Evolutionary conservation across 75 land plant genomes (phyloP), one percentile per base, ranked within the genome.

Genomic region (Gnetum montanum): DNA sequence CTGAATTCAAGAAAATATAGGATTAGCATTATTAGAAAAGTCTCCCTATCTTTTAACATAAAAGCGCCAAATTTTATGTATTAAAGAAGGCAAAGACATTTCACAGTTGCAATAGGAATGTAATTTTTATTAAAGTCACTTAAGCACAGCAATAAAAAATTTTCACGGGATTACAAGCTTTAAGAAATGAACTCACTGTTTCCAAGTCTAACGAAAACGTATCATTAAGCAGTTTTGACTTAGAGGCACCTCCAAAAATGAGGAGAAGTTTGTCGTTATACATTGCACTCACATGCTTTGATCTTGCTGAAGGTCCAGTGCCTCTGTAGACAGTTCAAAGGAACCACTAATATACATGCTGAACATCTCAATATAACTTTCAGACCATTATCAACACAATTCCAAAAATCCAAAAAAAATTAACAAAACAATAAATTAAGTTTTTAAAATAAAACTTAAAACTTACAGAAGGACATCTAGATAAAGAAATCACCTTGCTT

Each of bases 151-250:
- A n/a, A n/a, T n/a, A n/a, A n/a, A n/a, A n/a, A n/a, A n/a, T n/a
- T n/a, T n/a, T n/a, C n/a, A n/a, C n/a, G n/a, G n/a, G n/a, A n/a
- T n/a, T n/a, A n/a, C n/a, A n/a, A n/a, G n/a, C n/a, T n/a, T 6
- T 11, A 20, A 34, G 37, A 19, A 1, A 31, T 43, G 44, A 27
- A 73, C 86, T 43, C 64, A 94, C 98, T 29, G 88, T 73, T 57
- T 94, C 96, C 71, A 94, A 94, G 60, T 94, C 96, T 36, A 94
- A 85, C 4, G 98, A 85, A 54, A 82, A 90, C 19, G 86, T 58
- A 58, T 90, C 98, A 76, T 83, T 90, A 29, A 80, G 48, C 28
- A 70, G 60, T 64, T 65, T 80, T 22, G 91, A 83, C 60, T 90
- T 94, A 49, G 96, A 70, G 6, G 80, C 49, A 52, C 98, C 98